Conservation (phyloP, 768 basidiomycete genomes). For the Termitomyces sp. region DNA sequence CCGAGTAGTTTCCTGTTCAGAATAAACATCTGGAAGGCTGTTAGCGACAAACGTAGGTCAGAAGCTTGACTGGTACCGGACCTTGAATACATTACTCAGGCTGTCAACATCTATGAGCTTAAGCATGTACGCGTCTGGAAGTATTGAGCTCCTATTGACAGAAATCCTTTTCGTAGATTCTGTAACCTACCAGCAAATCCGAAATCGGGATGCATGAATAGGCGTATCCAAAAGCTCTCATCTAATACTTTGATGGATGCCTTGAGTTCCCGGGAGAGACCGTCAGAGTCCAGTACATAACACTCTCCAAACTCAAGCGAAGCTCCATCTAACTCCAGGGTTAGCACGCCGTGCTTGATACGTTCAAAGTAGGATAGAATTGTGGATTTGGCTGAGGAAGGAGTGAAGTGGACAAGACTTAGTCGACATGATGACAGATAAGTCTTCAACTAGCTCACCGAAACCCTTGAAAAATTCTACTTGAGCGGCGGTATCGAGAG, state of each 20-base stretch:
- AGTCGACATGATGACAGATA: too few species aligned
- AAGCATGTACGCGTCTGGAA: conserved; percentile 8
- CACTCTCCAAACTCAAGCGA: not conserved
- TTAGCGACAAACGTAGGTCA: not conserved
- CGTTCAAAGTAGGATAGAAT: conserved; percentile 1
- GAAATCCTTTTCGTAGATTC: not conserved
- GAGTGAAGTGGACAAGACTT: not conserved
- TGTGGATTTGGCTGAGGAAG: conserved; percentile 1
- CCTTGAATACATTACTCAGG: conserved; percentile 3
- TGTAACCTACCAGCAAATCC: conserved; percentile 5
- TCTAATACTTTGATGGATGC: conserved; percentile 4
- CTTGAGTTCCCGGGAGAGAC: not conserved
- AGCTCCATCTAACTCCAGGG: not conserved
- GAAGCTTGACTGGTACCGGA: not conserved
- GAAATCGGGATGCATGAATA: conserved; percentile 9
- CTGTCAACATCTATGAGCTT: conserved; percentile 4
- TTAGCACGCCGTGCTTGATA: conserved; percentile 1
- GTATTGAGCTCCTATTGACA: too few species aligned
- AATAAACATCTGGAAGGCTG: conserved; percentile 3
- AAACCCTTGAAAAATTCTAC: not conserved
- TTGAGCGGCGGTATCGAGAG: not conserved
- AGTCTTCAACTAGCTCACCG: too few species aligned
- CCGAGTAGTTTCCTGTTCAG: conserved; percentile 1
- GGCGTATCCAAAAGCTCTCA: conserved; percentile 7
- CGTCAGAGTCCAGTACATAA: conserved; percentile 1